Evolutionary conservation across 768 basidiomycete genomes (phyloP).

Genomic region (Hericium rajendrae): DNA sequence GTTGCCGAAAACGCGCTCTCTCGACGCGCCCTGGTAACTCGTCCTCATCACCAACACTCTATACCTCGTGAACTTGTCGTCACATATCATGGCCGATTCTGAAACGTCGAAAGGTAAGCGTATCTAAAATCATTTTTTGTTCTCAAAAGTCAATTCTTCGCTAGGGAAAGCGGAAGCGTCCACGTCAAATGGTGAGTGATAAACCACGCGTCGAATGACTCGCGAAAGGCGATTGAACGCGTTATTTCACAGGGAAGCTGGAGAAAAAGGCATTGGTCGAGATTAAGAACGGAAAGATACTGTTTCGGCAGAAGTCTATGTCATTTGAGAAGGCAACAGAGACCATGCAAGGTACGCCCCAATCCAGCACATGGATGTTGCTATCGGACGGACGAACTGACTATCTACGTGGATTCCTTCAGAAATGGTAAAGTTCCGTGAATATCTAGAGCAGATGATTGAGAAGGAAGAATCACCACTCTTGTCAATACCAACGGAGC

Average conservation of each 20-base stretch:
- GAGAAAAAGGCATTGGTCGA: slow-evolving; percentile 43
- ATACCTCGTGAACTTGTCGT: not conserved
- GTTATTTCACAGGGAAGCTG: slow-evolving; percentile 25
- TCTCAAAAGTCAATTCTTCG: no score
- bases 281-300: slow-evolving; percentile 66
- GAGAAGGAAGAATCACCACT: slow-evolving; percentile 41
- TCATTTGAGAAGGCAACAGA: slow-evolving; percentile 74
- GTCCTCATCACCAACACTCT: not conserved
- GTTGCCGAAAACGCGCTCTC: slow-evolving; percentile 7
- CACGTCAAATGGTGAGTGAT: slow-evolving; percentile 2
- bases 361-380: not conserved
- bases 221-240: not conserved
- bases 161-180: not conserved
- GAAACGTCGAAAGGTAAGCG: not conserved
- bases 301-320: slow-evolving; percentile 65
- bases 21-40: not conserved
- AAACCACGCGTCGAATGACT: not conserved
- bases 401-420: not conserved
- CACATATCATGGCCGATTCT: not conserved
- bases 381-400: no score
- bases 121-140: not conserved
- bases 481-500: slow-evolving; percentile 50
- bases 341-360: slow-evolving; percentile 62
- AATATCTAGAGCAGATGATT: slow-evolving; percentile 53
- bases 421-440: slow-evolving; percentile 75